Evolutionary conservation across 2,329 filamentous ascomycete species (phyloP).

Genomic region (Paecilomyces niveus): DNA sequence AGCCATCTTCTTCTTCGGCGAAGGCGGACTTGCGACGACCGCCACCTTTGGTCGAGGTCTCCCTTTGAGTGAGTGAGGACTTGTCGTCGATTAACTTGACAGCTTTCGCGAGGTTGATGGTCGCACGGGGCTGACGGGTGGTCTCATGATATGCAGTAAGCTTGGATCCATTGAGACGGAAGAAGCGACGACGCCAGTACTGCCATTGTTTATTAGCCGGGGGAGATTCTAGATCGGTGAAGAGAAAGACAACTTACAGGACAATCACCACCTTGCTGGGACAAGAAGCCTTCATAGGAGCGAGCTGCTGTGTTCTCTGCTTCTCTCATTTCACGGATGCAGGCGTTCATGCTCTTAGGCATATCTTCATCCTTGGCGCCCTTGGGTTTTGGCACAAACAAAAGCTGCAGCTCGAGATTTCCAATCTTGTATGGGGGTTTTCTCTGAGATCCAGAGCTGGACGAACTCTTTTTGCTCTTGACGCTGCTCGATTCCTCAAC

Average conservation of each 20-base stretch:
- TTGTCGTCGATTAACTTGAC: conserved; percentile 91
- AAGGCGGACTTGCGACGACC: conserved; percentile 88
- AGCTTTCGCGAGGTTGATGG: conserved; percentile 92
- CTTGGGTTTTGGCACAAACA: conserved; percentile 91
- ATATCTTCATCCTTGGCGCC: conserved; percentile 85
- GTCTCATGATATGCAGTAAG: conserved; percentile 94
- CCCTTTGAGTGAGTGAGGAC: conserved; percentile 72
- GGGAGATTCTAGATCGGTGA: background rate
- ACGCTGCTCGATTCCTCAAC: conserved; percentile 84
- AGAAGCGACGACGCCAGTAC: conserved; percentile 98
- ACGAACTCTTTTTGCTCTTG: conserved; percentile 79
- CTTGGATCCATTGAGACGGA: conserved; percentile 85
- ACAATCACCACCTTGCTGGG: conserved; percentile 96
- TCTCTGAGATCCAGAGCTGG: conserved; percentile 51
- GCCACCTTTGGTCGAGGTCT: conserved; percentile 68
- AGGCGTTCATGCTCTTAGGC: conserved; percentile 99
- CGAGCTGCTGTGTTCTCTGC: conserved; percentile 73
- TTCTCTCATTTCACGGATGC: conserved; percentile 85
- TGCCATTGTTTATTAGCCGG: conserved; percentile 41
- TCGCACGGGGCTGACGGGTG: conserved; percentile 88
- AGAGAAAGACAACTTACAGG: conserved; percentile 60
- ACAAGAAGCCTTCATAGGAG: conserved; percentile 81
- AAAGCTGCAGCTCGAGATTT: conserved; percentile 84
- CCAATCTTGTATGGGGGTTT: conserved; percentile 93
- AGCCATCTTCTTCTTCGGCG: conserved; percentile 95